Evolutionary conservation across 331 rosid genomes (phyloP), one percentile per base, ranked within the genome.

Genomic region (Stylosanthes scabra): DNA sequence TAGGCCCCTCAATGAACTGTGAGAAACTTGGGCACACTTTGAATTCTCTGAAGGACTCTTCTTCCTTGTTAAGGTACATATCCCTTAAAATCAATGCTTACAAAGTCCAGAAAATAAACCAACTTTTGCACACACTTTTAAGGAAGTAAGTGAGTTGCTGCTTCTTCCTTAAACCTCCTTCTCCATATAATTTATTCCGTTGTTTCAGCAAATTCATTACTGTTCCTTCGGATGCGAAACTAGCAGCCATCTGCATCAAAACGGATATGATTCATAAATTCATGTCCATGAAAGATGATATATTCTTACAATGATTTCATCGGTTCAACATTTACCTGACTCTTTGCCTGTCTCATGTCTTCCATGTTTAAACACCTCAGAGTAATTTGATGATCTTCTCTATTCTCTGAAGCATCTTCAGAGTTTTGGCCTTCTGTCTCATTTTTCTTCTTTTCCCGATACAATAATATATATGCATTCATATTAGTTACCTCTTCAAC

Each of bases 161-260:
- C 83, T 87, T 92, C 93, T 95, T 95, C 81, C 99, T 90, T 71
- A 97, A 87, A 77, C 99, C 98, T 4, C 99, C 98, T 78, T 92
- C 99, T 28, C 98, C 99, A 40, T 90, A 92, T 64, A 87, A 76
- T 0, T 95, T 97, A 29, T 95, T 95, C 99, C 99, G 92, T 50
- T 92, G 97, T 82, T 90, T 87, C 82, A 95, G 85, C 88, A 92
- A 96, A 12, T 59, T 76, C 99, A 95, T 95, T 25, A 87, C 78
- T 5, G 98, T 83, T 74, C 99, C 98, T 74, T 95, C 98, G 2
- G 90, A 13, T 2, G 99, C 91, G 66, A 92, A 95, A 87, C 99
- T 95, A 20, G 98, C 91, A 31, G 98, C 97, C 29, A 90, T 92
- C 99, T 95, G 76, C 71, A 66, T 65, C 44, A 9, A 47, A 41